A percentile compares a stretch with the other conserved stretches of the same genome.
These are phyloP conservation scores for Blastomyces gilchristii DNA, from an alignment of 2,329 filamentous ascomycete species.

Conservation along the genomic window DNA sequence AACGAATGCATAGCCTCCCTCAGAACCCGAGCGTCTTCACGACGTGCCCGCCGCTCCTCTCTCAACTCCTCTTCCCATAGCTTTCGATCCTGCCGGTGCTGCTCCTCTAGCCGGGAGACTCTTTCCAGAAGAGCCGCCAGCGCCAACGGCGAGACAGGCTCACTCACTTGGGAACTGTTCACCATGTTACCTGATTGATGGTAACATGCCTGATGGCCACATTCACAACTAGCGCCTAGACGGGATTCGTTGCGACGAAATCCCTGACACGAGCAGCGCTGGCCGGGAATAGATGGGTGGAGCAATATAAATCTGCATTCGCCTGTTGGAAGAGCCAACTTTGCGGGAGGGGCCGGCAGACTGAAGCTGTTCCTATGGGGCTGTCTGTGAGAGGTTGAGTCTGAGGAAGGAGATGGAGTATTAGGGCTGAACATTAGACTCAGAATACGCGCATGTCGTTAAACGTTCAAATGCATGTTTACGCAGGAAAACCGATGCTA, in stretches of 20 bases:
- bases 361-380: slow-evolving; percentile 1
- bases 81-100: slow-evolving; percentile 19
- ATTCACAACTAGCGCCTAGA: slow-evolving; percentile 36
- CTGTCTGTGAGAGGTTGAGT: background rate
- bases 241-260: slow-evolving; percentile 29
- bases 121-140: slow-evolving; percentile 17
- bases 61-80: slow-evolving; percentile 18
- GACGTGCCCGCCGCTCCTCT: slow-evolving; percentile 20
- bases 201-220: slow-evolving; percentile 40
- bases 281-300: slow-evolving; percentile 19
- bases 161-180: background rate
- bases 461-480: slow-evolving; percentile 6
- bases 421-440: slow-evolving; percentile 20
- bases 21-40: slow-evolving; percentile 21
- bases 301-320: slow-evolving; percentile 24
- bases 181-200: slow-evolving; percentile 21
- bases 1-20: slow-evolving; percentile 24
- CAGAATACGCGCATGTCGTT: slow-evolving; percentile 5
- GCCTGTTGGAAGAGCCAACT: slow-evolving; percentile 20
- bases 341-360: background rate
- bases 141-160: slow-evolving; percentile 10
- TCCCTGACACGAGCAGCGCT: slow-evolving; percentile 37
- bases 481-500: background rate
- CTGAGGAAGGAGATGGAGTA: slow-evolving; percentile 13
- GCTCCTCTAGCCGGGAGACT: slow-evolving; percentile 20